phyloP scores from a whole-genome alignment of 1,284 basidiomycete genomes.

The Tremellales sp. region DNA sequence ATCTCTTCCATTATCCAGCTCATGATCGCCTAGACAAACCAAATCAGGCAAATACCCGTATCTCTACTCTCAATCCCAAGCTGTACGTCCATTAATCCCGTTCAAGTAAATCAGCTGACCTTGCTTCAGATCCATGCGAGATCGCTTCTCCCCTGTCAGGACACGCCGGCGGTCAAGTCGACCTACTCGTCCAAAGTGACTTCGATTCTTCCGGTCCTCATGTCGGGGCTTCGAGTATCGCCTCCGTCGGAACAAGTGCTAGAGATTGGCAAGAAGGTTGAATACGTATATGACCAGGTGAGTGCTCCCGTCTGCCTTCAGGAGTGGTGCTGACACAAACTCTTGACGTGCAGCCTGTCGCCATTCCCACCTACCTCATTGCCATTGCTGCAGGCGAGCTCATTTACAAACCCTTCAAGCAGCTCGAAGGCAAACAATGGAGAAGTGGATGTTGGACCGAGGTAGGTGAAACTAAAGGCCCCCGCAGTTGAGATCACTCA shows the following conservation, averaged over 20 bases:
- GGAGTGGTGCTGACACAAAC: background rate
- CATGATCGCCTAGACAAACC: slow-evolving; percentile 62
- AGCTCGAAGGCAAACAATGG: slow-evolving; percentile 64
- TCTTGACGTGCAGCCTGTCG: slow-evolving; percentile 58
- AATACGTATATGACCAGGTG: slow-evolving; percentile 57
- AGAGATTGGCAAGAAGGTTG: slow-evolving; percentile 58
- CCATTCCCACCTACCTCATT: slow-evolving; percentile 80
- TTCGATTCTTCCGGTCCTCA: slow-evolving; percentile 73
- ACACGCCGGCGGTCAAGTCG: slow-evolving; percentile 51
- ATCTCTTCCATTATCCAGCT: background rate
- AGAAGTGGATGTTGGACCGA: slow-evolving; percentile 84
- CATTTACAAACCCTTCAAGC: slow-evolving; percentile 64
- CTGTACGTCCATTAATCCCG: slow-evolving; percentile 46
- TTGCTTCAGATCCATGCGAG: slow-evolving; percentile 65
- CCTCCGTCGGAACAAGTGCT: slow-evolving; percentile 67
- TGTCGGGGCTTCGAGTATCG: slow-evolving; percentile 75
- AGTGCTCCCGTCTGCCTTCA: slow-evolving; percentile 13
- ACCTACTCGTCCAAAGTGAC: slow-evolving; percentile 72
- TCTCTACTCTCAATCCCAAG: slow-evolving; percentile 92
- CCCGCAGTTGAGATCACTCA: slow-evolving; percentile 1
- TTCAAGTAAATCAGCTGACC: slow-evolving; percentile 11
- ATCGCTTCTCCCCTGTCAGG: slow-evolving; percentile 71
- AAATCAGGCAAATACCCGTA: slow-evolving; percentile 81
- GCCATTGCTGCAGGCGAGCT: slow-evolving; percentile 83
- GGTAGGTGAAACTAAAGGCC: slow-evolving; percentile 13